Percentiles rank a stretch among this genome's conserved stretches.
These are phyloP conservation scores for Biscutella laevigata DNA, from an alignment of 441 rosid species.

Conservation along the genomic window DNA sequence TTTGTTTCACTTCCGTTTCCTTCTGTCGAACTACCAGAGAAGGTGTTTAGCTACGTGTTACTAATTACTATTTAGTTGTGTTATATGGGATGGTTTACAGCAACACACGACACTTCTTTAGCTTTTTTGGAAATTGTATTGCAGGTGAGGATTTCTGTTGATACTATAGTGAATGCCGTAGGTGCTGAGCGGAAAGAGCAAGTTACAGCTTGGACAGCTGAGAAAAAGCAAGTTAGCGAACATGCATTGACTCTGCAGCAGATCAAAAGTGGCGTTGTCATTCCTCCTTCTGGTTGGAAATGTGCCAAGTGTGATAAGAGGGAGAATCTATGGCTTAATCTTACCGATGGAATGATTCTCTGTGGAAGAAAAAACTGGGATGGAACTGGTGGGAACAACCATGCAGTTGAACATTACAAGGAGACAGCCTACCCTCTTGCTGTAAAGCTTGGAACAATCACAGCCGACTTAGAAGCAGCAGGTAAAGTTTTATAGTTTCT, in stretches of 20 bases:
- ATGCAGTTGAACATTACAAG: constrained; percentile 80
- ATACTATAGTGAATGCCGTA: constrained; percentile 64
- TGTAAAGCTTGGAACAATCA: constrained; percentile 90
- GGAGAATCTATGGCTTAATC: constrained; percentile 91
- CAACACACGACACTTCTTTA: not conserved
- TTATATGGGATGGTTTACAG: not conserved
- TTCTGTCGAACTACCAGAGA: constrained; percentile 90
- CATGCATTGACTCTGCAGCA: constrained; percentile 72
- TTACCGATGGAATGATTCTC: constrained; percentile 89
- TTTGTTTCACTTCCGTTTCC: constrained; percentile 72
- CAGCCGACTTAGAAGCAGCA: constrained; percentile 91
- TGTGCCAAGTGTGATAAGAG: constrained; percentile 82
- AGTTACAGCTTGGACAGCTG: constrained; percentile 91
- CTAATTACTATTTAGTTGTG: not conserved
- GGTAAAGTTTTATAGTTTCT: constrained; percentile 49
- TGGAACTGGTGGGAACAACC: constrained; percentile 95
- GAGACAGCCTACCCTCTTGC: constrained; percentile 84
- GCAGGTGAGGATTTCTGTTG: constrained; percentile 84
- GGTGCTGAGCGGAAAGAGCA: constrained; percentile 86
- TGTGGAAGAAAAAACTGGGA: constrained; percentile 96
- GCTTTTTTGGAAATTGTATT: constrained; percentile 10
- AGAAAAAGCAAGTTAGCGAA: constrained; percentile 64
- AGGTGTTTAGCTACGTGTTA: constrained; percentile 36
- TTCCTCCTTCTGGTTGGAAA: constrained; percentile 89
- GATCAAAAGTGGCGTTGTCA: constrained; percentile 53